phyloP scores from a whole-genome alignment of 2,329 filamentous ascomycete species.

The Curvularia sp. region DNA sequence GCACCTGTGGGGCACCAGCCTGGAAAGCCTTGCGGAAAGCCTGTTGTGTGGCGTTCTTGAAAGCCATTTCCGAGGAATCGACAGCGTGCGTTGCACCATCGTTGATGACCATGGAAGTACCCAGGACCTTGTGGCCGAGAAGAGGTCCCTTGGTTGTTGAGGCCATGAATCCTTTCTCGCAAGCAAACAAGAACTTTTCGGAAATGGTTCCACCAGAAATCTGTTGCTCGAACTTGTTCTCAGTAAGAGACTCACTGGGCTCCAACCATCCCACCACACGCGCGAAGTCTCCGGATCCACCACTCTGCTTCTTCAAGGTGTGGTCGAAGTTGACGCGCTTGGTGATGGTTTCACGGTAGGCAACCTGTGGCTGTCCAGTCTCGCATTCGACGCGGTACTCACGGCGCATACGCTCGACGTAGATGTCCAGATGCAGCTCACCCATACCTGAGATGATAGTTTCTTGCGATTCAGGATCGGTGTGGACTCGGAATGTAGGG shows the following conservation, averaged over 20 bases:
- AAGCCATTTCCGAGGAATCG: conserved; percentile 95
- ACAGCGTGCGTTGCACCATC: conserved; percentile 97
- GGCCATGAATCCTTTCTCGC: conserved; percentile 89
- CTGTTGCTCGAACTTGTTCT: conserved; percentile 85
- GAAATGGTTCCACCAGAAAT: conserved; percentile 89
- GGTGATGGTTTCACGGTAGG: conserved; percentile 93
- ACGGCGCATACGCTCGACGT: conserved; percentile 93
- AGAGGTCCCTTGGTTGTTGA: conserved; percentile 87
- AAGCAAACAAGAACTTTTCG: conserved; percentile 94
- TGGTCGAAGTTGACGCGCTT: conserved; percentile 85
- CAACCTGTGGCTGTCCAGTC: conserved; percentile 95
- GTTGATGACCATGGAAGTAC: conserved; percentile 88
- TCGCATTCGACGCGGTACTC: conserved; percentile 96
- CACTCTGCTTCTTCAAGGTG: conserved; percentile 91
- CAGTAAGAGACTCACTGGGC: conserved; percentile 73
- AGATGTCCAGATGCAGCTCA: conserved; percentile 95
- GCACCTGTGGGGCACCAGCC: conserved; percentile 78
- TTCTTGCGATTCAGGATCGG: conserved; percentile 90
- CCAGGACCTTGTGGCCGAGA: conserved; percentile 91
- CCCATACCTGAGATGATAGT: conserved; percentile 99
- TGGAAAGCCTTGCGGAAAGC: conserved; percentile 95
- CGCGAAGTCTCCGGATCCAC: conserved; percentile 94
- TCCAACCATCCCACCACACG: conserved; percentile 92
- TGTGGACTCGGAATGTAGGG: conserved; percentile 93
- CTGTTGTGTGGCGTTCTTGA: conserved; percentile 92